Percentiles rank a stretch among this genome's conserved stretches.
Conservation (phyloP, 495 filamentous ascomycete genomes). For the Hypoxylon fragiforme region DNA sequence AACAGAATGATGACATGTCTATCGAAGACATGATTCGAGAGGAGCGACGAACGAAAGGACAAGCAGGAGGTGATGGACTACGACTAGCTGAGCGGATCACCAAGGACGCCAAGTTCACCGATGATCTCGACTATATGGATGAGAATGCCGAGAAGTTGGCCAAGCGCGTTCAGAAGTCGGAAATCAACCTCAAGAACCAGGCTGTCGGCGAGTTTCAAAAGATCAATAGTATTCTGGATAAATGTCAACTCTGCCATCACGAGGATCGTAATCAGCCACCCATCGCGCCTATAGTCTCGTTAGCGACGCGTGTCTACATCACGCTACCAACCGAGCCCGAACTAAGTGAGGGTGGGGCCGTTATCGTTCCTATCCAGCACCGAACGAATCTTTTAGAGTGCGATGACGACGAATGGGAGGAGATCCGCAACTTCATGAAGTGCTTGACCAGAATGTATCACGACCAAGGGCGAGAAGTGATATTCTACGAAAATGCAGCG, state of each 20-base stretch:
- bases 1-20: conserved; percentile 93
- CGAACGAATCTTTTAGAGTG: conserved; percentile 90
- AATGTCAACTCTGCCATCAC: conserved; percentile 89
- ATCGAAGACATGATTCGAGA: conserved; percentile 95
- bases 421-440: conserved; percentile 99
- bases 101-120: conserved; percentile 88
- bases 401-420: conserved; percentile 99
- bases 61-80: conserved; percentile 77
- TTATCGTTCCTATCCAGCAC: conserved; percentile 89
- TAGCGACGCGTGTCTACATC: conserved; percentile 84
- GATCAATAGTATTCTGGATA: conserved; percentile 85
- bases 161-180: conserved; percentile 83
- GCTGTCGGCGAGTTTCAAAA: conserved; percentile 88
- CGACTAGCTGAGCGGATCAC: conserved; percentile 88
- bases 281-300: conserved; percentile 84
- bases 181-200: conserved; percentile 84
- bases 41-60: conserved; percentile 79
- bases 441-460: conserved; percentile 90
- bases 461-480: conserved; percentile 82
- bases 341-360: conserved; percentile 76
- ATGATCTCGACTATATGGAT: conserved; percentile 95
- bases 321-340: conserved; percentile 91
- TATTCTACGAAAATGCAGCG: conserved; percentile 98
- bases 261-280: conserved; percentile 84
- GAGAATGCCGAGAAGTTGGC: conserved; percentile 92